A percentile compares a stretch with the other conserved stretches of the same genome.
Conservation (phyloP, 2,329 filamentous ascomycete genomes). For the Waltergamsia citrina region DNA sequence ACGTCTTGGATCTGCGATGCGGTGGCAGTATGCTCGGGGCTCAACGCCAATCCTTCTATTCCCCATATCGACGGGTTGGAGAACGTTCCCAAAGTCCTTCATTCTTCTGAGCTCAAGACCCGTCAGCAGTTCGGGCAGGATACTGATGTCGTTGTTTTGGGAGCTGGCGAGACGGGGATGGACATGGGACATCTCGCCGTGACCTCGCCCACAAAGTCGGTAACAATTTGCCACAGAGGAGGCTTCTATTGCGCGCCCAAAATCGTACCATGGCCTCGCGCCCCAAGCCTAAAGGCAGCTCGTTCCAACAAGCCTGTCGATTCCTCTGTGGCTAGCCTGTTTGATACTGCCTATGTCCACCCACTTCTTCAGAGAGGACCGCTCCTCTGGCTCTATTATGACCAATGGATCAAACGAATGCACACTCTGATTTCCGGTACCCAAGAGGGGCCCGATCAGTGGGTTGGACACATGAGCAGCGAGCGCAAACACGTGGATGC, state of each 20-base stretch:
- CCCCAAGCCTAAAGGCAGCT: neutral
- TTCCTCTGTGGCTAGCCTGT: constrained; percentile 34
- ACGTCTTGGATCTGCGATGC: constrained; percentile 27
- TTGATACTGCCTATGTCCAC: constrained; percentile 42
- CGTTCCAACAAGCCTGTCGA: constrained; percentile 34
- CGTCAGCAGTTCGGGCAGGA: constrained; percentile 24
- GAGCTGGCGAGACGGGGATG: constrained; percentile 32
- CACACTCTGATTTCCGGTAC: constrained; percentile 34
- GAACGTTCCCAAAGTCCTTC: constrained; percentile 23
- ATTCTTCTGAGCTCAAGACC: constrained; percentile 31
- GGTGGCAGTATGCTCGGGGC: constrained; percentile 30
- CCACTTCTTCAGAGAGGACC: constrained; percentile 30
- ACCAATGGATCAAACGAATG: constrained; percentile 31
- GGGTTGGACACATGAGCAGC: constrained; percentile 31
- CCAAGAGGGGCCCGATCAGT: constrained; percentile 34
- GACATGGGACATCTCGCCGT: constrained; percentile 31
- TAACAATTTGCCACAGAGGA: constrained; percentile 30
- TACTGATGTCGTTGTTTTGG: constrained; percentile 30
- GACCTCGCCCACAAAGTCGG: constrained; percentile 25
- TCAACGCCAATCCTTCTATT: constrained; percentile 27
- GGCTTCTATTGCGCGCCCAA: constrained; percentile 16
- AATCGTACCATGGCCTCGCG: constrained; percentile 2
- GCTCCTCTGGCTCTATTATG: constrained; percentile 35
- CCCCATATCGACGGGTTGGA: constrained; percentile 25
- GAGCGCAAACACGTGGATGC: constrained; percentile 25